A percentile compares a stretch with the other conserved stretches of the same genome.
Evolutionary conservation across 1,284 basidiomycete species (phyloP).

Genomic region (Cryptococcus maquisensis): DNA sequence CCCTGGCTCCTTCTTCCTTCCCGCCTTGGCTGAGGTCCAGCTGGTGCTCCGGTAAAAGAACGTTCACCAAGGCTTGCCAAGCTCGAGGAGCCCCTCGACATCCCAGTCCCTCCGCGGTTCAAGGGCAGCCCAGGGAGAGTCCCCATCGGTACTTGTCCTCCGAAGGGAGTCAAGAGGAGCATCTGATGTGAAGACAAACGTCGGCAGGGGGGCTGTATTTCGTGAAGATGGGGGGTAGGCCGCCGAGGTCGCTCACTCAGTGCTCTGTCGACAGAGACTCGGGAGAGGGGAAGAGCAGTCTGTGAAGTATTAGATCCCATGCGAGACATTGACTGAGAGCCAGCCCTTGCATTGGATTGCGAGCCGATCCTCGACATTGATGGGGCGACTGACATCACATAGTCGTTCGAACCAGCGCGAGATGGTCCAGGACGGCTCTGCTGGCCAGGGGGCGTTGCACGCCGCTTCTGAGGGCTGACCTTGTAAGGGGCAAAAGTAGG

Average conservation of each 20-base stretch:
- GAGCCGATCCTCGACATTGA: no score
- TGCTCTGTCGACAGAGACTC: not conserved
- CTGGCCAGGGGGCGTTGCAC: not conserved
- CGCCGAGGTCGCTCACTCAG: conserved; percentile 6
- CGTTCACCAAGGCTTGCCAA: conserved; percentile 2
- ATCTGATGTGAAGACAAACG: conserved; percentile 35
- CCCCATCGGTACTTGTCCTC: conserved; percentile 19
- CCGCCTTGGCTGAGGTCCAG: conserved; percentile 1
- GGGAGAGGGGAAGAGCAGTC: not conserved
- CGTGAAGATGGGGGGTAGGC: conserved; percentile 29
- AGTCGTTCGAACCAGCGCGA: no score
- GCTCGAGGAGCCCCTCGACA: conserved; percentile 15
- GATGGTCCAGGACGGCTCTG: not conserved
- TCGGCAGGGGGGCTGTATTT: conserved; percentile 34
- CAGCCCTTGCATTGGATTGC: no score
- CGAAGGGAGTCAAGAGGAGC: conserved; percentile 40
- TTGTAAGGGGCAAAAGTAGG: not conserved
- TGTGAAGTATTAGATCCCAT: no score
- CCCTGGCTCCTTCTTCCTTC: conserved; percentile 2
- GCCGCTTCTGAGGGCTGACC: not conserved
- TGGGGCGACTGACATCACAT: no score
- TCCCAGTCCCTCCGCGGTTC: conserved; percentile 3
- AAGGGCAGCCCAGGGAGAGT: conserved; percentile 2
- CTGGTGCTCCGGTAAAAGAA: not conserved
- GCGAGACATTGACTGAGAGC: no score